phyloP scores from a whole-genome alignment of 1,284 basidiomycete species.

The Trametes sp. region DNA sequence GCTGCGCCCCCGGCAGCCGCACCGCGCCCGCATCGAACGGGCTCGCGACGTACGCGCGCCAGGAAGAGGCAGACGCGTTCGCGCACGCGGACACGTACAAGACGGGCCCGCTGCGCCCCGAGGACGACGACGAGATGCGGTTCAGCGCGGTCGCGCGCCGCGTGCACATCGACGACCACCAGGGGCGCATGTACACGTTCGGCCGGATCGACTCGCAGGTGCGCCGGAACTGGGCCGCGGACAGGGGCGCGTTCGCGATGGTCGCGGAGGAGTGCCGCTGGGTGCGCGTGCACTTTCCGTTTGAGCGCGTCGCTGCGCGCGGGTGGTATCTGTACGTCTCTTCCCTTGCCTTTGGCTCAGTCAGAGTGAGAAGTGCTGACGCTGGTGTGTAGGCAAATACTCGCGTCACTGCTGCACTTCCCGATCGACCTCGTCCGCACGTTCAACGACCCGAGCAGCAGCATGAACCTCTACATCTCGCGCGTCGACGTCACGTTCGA shows the following conservation, averaged over 20 bases:
- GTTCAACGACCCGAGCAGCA: conserved; percentile 43
- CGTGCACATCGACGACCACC: conserved; percentile 46
- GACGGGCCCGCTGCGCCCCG: conserved; percentile 20
- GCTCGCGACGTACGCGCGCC: conserved; percentile 17
- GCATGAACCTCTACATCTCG: conserved; percentile 46
- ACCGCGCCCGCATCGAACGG: conserved; percentile 12
- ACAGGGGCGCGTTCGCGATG: conserved; percentile 49
- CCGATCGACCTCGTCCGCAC: conserved; percentile 41
- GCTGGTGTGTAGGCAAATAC: conserved; percentile 41
- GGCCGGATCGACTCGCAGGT: conserved; percentile 47
- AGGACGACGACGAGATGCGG: conserved; percentile 42
- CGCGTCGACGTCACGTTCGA: conserved; percentile 51
- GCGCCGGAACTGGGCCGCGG: conserved; percentile 46
- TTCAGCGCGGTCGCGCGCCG: conserved; percentile 41
- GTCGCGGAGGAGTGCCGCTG: conserved; percentile 48
- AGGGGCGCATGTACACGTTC: conserved; percentile 51
- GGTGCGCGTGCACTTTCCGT: conserved; percentile 44
- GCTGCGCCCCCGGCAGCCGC: conserved; percentile 4
- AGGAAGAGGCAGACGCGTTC: conserved; percentile 22
- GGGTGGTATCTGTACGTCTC: conserved; percentile 36
- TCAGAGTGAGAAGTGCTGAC: too few relatives aligned
- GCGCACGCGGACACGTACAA: conserved; percentile 11
- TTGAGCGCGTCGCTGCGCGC: conserved; percentile 29
- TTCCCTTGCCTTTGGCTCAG: too few relatives aligned
- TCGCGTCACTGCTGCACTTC: conserved; percentile 39